A percentile compares a stretch with the other conserved stretches of the same genome.
Conservation (phyloP, 1,284 basidiomycete species). For the Fomitopsis palustris region DNA sequence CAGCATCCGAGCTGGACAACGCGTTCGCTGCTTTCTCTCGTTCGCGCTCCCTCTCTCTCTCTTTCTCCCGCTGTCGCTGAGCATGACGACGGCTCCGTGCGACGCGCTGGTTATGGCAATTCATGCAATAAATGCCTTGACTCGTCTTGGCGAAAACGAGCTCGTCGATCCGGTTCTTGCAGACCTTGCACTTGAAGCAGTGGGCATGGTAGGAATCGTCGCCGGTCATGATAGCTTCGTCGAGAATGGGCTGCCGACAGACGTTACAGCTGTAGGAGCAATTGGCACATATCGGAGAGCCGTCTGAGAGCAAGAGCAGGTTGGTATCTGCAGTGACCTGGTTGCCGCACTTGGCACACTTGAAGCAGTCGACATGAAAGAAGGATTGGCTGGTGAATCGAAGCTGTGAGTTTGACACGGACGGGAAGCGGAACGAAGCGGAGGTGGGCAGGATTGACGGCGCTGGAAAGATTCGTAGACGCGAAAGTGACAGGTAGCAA, state of each 20-base stretch:
- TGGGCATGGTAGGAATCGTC: slow-evolving; percentile 98
- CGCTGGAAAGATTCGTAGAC: neutral
- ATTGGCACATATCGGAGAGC: slow-evolving; percentile 93
- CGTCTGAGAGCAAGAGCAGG: slow-evolving; percentile 92
- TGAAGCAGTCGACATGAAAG: slow-evolving; percentile 82
- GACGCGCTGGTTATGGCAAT: slow-evolving; percentile 94
- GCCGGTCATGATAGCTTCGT: slow-evolving; percentile 98
- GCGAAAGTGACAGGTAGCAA: neutral
- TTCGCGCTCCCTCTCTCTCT: slow-evolving; percentile 55
- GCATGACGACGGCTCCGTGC: slow-evolving; percentile 89
- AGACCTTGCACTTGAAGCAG: slow-evolving; percentile 97
- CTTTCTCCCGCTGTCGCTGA: slow-evolving; percentile 68
- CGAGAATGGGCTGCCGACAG: slow-evolving; percentile 87
- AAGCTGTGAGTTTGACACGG: neutral
- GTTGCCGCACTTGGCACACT: slow-evolving; percentile 78
- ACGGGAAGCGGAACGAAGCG: slow-evolving; percentile 15
- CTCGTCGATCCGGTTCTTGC: slow-evolving; percentile 93
- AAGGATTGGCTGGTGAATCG: slow-evolving; percentile 63
- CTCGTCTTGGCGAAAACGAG: slow-evolving; percentile 98
- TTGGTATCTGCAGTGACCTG: slow-evolving; percentile 92
- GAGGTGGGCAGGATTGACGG: neutral
- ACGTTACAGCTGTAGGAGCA: slow-evolving; percentile 97
- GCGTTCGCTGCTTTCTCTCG: slow-evolving; percentile 18
- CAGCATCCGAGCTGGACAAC: slow-evolving; percentile 17
- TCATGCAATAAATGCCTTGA: slow-evolving; percentile 98